Evolutionary conservation across 2,329 filamentous ascomycete species (phyloP), one percentile per base, ranked within the genome.

Genomic region (Penicillium glabrum): DNA sequence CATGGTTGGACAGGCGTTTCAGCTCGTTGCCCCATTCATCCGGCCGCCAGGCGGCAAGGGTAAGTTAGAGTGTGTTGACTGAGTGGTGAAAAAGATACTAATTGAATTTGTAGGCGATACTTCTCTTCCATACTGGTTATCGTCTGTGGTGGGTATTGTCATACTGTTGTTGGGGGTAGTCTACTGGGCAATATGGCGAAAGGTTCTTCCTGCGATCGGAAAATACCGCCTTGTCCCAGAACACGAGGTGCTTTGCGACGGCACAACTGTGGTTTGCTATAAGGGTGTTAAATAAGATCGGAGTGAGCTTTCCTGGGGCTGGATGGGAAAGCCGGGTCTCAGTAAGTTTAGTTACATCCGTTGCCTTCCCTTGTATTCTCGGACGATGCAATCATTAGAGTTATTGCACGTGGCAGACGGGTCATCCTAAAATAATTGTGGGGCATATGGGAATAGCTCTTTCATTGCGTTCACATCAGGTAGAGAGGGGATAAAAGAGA

Each of bases 1-100:
- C 74, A 75, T 85, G 50, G 74, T 83, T 62, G 84, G 82, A 67
- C 87, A 88, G 69, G 72, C 85, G 44, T 86, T 85, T 63, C 82
- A 87, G 51, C 79, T 86, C 35, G 70, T 86, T 9, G 83, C 84
- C 0, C 85, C 85, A 0, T 87, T 80, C 60, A 69, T 81, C 5
- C 78, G 78, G 2, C 79, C 79, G 0, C 69, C 69, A 0, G 71
- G 74, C 7, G 77, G 73, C 3, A 71, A 79, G 37, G 78, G 75
- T 48, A 75, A 80, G 35, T 39, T 19, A 10, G 16, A 39, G 35
- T 9, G n/a, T 7, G 9, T 19, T n/a, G 8, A 31, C 11, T 5
- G 8, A 16, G 3, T 16, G 35, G n/a, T 19, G 7, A 19, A 39
- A 4, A 10, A 19, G n/a, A 39, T 5, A 19, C 35, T 39, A 11